phyloP scores from a whole-genome alignment of 208 protist species.

The Trypanosomatidae sp. region DNA sequence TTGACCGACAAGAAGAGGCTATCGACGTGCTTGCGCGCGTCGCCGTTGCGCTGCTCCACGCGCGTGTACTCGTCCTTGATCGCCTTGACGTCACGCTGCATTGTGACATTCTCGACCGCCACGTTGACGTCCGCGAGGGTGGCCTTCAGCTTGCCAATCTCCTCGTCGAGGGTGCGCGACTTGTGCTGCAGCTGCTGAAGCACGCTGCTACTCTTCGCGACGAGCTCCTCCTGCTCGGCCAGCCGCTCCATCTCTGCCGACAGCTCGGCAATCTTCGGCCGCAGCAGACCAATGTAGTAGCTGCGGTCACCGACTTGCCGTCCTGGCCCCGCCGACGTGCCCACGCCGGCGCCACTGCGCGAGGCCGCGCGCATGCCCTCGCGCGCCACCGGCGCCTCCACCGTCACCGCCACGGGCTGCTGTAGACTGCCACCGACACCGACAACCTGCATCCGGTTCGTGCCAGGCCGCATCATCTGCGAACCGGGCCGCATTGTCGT shows the following conservation, averaged over 20 bases:
- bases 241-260: constrained; percentile 78
- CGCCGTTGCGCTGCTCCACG: constrained; percentile 52
- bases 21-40: constrained; percentile 61
- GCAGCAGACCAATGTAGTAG: constrained; percentile 84
- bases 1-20: constrained; percentile 72
- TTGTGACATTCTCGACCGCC: constrained; percentile 17
- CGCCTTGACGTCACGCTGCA: constrained; percentile 38
- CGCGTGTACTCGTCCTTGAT: constrained; percentile 57
- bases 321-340: constrained; percentile 55
- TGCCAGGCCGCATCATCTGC: constrained; percentile 48
- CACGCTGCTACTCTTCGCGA: constrained; percentile 61
- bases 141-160: constrained; percentile 65
- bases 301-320: constrained; percentile 83
- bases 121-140: constrained; percentile 66
- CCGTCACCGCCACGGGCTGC: constrained; percentile 56
- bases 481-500: constrained; percentile 62
- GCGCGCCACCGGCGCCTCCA: constrained; percentile 47
- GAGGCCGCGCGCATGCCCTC: constrained; percentile 80
- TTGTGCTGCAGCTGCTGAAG: constrained; percentile 70
- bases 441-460: constrained; percentile 35
- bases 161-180: constrained; percentile 44
- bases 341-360: constrained; percentile 37
- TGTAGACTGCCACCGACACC: constrained; percentile 74
- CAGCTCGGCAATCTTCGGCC: constrained; percentile 79
- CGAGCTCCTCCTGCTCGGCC: constrained; percentile 72